These are phyloP conservation scores for Eucalyptus paniculata DNA, from an alignment of 345 rosid species.

Conservation along the genomic window DNA sequence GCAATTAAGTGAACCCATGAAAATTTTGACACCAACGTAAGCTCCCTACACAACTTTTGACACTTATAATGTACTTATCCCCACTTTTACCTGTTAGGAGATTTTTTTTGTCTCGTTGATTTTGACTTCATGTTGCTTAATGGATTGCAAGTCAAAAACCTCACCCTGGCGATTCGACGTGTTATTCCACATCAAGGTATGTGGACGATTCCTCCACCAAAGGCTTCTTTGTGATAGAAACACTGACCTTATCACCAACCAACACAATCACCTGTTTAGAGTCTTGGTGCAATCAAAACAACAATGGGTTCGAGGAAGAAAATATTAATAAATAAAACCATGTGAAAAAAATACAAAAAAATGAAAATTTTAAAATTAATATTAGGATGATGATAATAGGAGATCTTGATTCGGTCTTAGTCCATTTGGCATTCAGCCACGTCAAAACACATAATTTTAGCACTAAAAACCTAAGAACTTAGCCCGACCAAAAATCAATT, in stretches of 20 bases:
- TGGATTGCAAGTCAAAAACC: not conserved
- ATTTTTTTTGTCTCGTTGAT: not conserved
- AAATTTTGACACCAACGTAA: no score
- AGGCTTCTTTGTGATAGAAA: conserved; percentile 1
- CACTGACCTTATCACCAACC: not conserved
- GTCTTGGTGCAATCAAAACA: conserved; percentile 6
- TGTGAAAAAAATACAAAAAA: no score
- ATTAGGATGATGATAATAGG: no score
- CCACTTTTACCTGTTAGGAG: not conserved
- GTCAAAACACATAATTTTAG: no score
- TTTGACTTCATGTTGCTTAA: not conserved
- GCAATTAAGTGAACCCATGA: accelerated
- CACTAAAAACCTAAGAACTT: no score
- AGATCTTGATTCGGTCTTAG: no score
- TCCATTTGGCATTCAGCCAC: no score
- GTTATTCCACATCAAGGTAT: not conserved
- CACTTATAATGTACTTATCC: no score
- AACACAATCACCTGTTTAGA: not conserved
- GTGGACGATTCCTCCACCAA: not conserved
- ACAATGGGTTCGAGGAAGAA: not conserved
- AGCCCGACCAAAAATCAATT: no score
- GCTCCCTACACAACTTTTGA: no score
- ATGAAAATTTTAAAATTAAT: no score
- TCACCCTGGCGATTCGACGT: not conserved
- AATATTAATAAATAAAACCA: no score